Evolutionary conservation across 2,329 filamentous ascomycete genomes (phyloP).

Genomic region (Nemania sp.): DNA sequence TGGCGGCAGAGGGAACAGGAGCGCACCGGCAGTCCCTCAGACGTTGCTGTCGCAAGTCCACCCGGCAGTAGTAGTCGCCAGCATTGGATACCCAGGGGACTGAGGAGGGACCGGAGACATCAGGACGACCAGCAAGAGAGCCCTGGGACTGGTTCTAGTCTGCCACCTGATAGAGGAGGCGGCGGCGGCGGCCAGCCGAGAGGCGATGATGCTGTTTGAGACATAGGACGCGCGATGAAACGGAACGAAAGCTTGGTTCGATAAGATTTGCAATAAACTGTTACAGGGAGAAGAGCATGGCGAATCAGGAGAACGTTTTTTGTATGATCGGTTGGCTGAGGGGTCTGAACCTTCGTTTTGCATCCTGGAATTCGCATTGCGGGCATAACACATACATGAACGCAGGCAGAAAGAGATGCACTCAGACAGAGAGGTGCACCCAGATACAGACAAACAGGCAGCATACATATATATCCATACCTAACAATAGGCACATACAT

Average conservation of each 20-base stretch:
- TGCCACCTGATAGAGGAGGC: constrained; percentile 6
- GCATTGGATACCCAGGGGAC: constrained; percentile 24
- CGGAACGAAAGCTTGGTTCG: not conserved
- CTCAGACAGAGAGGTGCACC: too few relatives aligned
- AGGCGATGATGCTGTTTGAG: constrained; percentile 36
- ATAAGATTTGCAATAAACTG: not conserved
- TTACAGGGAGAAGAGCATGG: not conserved
- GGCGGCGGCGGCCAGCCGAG: constrained; percentile 14
- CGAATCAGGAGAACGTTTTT: constrained; percentile 4
- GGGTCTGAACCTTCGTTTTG: not conserved
- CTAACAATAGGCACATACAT: not conserved
- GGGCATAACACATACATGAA: too few relatives aligned
- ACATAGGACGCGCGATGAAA: constrained; percentile 1
- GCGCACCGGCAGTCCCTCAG: constrained; percentile 15
- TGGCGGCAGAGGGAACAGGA: constrained; percentile 43
- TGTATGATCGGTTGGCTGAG: too few relatives aligned
- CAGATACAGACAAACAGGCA: too few relatives aligned
- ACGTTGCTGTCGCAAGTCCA: constrained; percentile 31
- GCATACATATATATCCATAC: not conserved
- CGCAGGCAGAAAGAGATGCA: too few relatives aligned
- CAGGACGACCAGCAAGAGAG: constrained; percentile 18
- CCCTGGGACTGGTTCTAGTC: constrained; percentile 14
- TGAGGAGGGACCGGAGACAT: constrained; percentile 5
- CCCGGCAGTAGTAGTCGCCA: constrained; percentile 25
- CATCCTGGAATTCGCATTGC: not conserved